Conservation (phyloP, 225 moss, liverwort and hornwort species). For the Marchantia polymorpha region DNA sequence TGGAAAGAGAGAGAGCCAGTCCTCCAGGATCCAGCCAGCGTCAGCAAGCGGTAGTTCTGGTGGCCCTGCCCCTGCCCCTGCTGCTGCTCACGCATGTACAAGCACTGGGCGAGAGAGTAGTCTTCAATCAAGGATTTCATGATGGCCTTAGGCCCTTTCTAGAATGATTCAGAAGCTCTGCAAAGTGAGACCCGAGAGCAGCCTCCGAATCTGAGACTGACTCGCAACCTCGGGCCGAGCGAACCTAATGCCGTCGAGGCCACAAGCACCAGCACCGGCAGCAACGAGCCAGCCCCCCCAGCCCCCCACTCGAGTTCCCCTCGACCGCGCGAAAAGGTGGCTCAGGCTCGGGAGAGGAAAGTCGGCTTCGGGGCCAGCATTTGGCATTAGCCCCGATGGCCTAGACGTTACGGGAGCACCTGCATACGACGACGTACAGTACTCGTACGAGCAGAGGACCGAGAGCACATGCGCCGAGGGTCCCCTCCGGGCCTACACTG, state of each 20-base stretch:
- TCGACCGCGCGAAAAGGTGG: neutral
- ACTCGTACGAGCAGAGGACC: slow-evolving; percentile 4
- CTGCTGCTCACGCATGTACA: neutral
- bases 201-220: neutral
- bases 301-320: no score
- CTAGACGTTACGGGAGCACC: neutral
- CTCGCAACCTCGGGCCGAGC: slow-evolving; percentile 3
- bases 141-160: slow-evolving; percentile 9
- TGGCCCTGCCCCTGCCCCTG: neutral
- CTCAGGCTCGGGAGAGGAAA: neutral
- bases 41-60: no score
- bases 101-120: neutral
- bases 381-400: neutral
- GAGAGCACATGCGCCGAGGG: neutral
- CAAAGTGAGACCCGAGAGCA: neutral
- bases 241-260: neutral
- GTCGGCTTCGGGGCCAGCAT: neutral
- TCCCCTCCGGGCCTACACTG: neutral
- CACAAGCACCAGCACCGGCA: neutral
- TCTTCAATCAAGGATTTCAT: slow-evolving; percentile 1
- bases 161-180: slow-evolving; percentile 10
- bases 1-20: neutral
- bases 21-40: neutral
- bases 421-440: neutral
- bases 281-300: no score